Evolutionary conservation across 352 stramenopile genomes (phyloP).

Genomic region (Globisporangium paddicum): DNA sequence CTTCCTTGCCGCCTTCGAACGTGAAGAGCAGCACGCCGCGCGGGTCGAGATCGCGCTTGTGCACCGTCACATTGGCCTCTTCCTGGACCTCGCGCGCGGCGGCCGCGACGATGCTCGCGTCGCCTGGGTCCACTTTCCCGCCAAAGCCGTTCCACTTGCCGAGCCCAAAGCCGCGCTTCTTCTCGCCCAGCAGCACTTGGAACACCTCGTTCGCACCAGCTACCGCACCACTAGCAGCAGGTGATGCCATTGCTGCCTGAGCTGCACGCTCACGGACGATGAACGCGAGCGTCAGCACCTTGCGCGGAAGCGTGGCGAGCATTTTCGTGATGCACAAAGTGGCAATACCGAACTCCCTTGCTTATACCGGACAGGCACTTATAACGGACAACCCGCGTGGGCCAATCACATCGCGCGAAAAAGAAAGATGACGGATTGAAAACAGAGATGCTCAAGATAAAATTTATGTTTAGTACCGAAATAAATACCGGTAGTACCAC

Average conservation of each 20-base stretch:
- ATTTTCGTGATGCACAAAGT: conserved; percentile 17
- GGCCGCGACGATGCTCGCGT: conserved; percentile 53
- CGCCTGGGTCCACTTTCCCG: conserved; percentile 80
- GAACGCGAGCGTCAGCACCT: conserved; percentile 50
- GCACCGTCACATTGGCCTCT: conserved; percentile 62
- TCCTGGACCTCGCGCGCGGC: conserved; percentile 60
- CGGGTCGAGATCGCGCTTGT: conserved; percentile 15
- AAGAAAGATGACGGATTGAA: too few relatives aligned
- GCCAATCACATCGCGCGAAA: too few relatives aligned
- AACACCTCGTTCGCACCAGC: neutral
- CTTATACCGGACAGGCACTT: too few relatives aligned
- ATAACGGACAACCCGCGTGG: too few relatives aligned
- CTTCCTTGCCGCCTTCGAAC: conserved; percentile 48
- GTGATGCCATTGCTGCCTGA: neutral
- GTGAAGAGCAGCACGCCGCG: conserved; percentile 54
- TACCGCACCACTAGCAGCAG: neutral
- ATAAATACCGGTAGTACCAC: too few relatives aligned
- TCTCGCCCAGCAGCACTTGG: conserved; percentile 77
- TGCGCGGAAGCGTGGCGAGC: conserved; percentile 29
- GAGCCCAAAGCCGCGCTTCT: conserved; percentile 86
- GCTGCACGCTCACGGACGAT: conserved; percentile 26
- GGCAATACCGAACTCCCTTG: too few relatives aligned
- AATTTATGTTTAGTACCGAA: too few relatives aligned
- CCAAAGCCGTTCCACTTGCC: conserved; percentile 92
- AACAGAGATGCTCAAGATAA: too few relatives aligned